Conservation (phyloP, 805 yeast species). For the Candida hungchunana region DNA sequence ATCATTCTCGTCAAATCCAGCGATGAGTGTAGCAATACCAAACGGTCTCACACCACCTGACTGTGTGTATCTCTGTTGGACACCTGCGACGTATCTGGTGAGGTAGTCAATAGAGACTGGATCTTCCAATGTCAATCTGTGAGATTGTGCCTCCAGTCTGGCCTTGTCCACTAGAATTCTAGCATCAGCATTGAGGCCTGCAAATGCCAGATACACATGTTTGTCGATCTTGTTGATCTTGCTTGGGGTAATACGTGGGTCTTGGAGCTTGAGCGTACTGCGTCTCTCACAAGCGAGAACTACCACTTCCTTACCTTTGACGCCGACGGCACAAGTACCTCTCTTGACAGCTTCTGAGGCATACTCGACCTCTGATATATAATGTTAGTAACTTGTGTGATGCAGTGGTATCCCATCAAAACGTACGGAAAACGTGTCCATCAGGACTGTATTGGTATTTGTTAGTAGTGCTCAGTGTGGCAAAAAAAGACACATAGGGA, state of each 20-base stretch:
- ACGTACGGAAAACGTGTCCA: slow-evolving; percentile 93
- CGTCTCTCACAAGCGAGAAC: slow-evolving; percentile 96
- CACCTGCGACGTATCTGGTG: slow-evolving; percentile 95
- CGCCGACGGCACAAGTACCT: slow-evolving; percentile 98
- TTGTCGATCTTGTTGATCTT: slow-evolving; percentile 89
- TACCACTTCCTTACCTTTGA: slow-evolving; percentile 83
- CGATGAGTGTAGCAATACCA: slow-evolving; percentile 91
- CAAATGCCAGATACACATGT: slow-evolving; percentile 89
- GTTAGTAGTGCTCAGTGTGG: no score
- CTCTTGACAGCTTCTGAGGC: slow-evolving; percentile 97
- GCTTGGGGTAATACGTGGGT: slow-evolving; percentile 92
- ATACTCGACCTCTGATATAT: slow-evolving; percentile 77
- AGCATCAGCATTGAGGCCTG: slow-evolving; percentile 98
- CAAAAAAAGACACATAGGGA: no score
- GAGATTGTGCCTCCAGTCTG: slow-evolving; percentile 94
- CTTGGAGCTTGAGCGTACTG: slow-evolving; percentile 91
- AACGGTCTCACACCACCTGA: slow-evolving; percentile 98
- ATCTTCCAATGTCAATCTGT: slow-evolving; percentile 89
- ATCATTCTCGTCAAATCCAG: slow-evolving; percentile 91
- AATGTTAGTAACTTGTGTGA: slow-evolving; percentile 6
- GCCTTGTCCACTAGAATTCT: slow-evolving; percentile 93
- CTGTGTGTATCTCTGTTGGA: slow-evolving; percentile 95
- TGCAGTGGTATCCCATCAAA: background rate
- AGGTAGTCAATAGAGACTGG: slow-evolving; percentile 88
- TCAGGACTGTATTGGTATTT: slow-evolving; percentile 69